Percentiles rank a stretch among this genome's conserved stretches.
Evolutionary conservation across 176 grass and related monocot species (phyloP).

Genomic region (Juncus effusus): DNA sequence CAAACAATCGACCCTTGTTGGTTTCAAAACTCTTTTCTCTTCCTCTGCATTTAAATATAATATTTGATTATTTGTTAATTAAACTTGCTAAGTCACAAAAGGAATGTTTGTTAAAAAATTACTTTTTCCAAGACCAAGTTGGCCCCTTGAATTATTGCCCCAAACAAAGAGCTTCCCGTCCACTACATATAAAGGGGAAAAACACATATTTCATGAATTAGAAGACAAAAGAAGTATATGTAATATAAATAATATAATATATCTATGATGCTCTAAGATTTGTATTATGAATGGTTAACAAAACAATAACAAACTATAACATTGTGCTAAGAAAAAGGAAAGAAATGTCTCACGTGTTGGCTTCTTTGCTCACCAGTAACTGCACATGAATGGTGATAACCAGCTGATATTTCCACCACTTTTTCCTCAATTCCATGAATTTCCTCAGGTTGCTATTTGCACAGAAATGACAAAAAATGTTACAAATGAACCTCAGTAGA

Average conservation of each 20-base stretch:
- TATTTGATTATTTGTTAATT: background rate
- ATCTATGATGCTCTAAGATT: background rate
- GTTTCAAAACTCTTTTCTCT: constrained; percentile 49
- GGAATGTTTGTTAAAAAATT: constrained; percentile 25
- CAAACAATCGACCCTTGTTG: constrained; percentile 76
- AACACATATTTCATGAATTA: background rate
- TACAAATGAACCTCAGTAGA: no score
- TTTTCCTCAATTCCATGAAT: constrained; percentile 62
- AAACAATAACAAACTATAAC: background rate
- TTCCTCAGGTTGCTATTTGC: constrained; percentile 66
- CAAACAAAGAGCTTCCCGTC: constrained; percentile 78
- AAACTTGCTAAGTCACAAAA: constrained; percentile 18
- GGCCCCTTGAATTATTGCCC: constrained; percentile 90
- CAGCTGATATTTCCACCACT: constrained; percentile 60
- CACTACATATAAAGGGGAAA: constrained; percentile 27
- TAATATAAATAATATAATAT: background rate
- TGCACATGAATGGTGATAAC: constrained; percentile 79
- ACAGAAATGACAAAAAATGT: background rate
- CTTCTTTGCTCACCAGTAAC: constrained; percentile 65
- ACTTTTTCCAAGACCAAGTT: constrained; percentile 98
- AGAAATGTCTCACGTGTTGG: constrained; percentile 25
- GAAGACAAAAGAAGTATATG: background rate
- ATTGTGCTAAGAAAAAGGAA: background rate
- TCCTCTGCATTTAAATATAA: constrained; percentile 43
- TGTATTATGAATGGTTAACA: no score